Conservation (phyloP, 23 red algal genomes). For the Chondrus crispus region DNA sequence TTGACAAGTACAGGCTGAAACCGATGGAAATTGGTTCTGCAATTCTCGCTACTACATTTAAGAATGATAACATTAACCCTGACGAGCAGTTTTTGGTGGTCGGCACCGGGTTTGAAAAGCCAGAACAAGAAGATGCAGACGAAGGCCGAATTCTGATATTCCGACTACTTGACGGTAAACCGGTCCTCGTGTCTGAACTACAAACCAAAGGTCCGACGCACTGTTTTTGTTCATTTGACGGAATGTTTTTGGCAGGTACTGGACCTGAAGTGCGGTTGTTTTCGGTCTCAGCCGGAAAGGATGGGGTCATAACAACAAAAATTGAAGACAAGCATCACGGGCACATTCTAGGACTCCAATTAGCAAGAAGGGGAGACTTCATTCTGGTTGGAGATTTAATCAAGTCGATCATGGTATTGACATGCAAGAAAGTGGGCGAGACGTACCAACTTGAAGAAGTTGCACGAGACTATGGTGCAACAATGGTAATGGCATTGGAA, state of each 20-base stretch:
- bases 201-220: conserved; percentile 70
- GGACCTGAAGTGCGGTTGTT: conserved; percentile 71
- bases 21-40: conserved; percentile 58
- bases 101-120: conserved; percentile 71
- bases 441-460: conserved; percentile 74
- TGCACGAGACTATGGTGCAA: conserved; percentile 75
- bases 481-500: conserved; percentile 82
- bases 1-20: conserved; percentile 57
- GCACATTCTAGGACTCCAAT: conserved; percentile 51
- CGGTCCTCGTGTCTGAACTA: conserved; percentile 61
- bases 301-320: conserved; percentile 46
- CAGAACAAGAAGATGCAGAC: conserved; percentile 60
- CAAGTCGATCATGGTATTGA: conserved; percentile 76
- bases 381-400: conserved; percentile 90
- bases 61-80: conserved; percentile 47
- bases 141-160: conserved; percentile 84
- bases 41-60: conserved; percentile 56
- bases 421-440: conserved; percentile 35
- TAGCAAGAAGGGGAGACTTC: conserved; percentile 79
- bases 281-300: conserved; percentile 33
- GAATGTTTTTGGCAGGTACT: conserved; percentile 72
- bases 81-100: conserved; percentile 78
- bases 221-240: conserved; percentile 58
- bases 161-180: conserved; percentile 35
- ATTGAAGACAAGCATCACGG: conserved; percentile 59